These are phyloP conservation scores for Colletotrichum cereale DNA, from an alignment of 2,329 filamentous ascomycete genomes.

Conservation along the genomic window DNA sequence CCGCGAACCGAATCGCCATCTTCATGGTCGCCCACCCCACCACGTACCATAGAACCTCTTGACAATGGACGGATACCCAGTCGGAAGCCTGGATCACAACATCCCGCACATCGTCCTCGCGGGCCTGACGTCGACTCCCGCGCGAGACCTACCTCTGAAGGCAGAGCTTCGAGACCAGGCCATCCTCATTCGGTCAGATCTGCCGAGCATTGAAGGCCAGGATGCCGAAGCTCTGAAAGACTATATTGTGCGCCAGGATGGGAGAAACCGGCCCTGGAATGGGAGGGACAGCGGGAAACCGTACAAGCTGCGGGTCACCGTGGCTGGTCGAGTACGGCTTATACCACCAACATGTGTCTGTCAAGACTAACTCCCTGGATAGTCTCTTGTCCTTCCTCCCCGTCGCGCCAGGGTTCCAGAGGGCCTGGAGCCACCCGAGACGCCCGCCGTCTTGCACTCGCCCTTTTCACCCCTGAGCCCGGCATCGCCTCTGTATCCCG, in stretches of 20 bases:
- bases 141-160: slow-evolving; percentile 57
- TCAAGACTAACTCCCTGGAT: slow-evolving; percentile 46
- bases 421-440: slow-evolving; percentile 60
- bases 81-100: slow-evolving; percentile 86
- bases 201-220: slow-evolving; percentile 74
- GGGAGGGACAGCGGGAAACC: slow-evolving; percentile 64
- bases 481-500: slow-evolving; percentile 85
- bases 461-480: slow-evolving; percentile 92
- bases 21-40: slow-evolving; percentile 45
- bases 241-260: slow-evolving; percentile 76
- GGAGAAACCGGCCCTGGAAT: slow-evolving; percentile 75
- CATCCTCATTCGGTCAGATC: slow-evolving; percentile 76
- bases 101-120: slow-evolving; percentile 86
- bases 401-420: slow-evolving; percentile 67
- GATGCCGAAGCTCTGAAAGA: slow-evolving; percentile 74
- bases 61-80: slow-evolving; percentile 83
- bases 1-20: slow-evolving; percentile 23
- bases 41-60: slow-evolving; percentile 45
- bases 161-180: slow-evolving; percentile 69
- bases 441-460: slow-evolving; percentile 79
- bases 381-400: slow-evolving; percentile 69
- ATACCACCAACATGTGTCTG: slow-evolving; percentile 38
- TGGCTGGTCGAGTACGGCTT: slow-evolving; percentile 81
- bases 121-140: slow-evolving; percentile 68
- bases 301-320: slow-evolving; percentile 76